Conservation (phyloP, 192 early-diverging fungal genomes). For the Coemansia sp. region DNA sequence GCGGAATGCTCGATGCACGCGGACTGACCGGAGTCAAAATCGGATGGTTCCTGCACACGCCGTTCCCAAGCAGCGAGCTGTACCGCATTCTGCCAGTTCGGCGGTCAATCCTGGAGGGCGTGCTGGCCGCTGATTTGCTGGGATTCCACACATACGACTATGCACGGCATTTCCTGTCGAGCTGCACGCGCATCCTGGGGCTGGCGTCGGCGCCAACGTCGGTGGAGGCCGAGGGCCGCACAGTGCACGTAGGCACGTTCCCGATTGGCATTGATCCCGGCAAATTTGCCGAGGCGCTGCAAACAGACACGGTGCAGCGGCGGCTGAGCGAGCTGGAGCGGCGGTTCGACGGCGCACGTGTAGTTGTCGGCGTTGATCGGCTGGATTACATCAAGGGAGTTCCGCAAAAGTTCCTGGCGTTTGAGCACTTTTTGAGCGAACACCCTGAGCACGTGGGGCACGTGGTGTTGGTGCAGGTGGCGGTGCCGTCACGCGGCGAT, state of each 20-base stretch:
- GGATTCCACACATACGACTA: constrained; percentile 99
- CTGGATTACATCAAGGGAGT: constrained; percentile 99
- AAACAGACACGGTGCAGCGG: constrained; percentile 63
- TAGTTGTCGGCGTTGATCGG: constrained; percentile 97
- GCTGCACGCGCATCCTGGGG: constrained; percentile 95
- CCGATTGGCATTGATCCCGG: constrained; percentile 98
- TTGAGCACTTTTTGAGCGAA: constrained; percentile 85
- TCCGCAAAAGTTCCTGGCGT: constrained; percentile 96
- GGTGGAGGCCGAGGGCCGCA: constrained; percentile 89
- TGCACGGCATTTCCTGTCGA: constrained; percentile 95
- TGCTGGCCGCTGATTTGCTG: constrained; percentile 87
- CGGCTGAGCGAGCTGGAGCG: constrained; percentile 80
- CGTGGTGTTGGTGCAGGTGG: constrained; percentile 95
- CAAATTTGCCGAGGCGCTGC: constrained; percentile 86
- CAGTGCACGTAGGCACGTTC: constrained; percentile 96
- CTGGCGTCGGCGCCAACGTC: constrained; percentile 90
- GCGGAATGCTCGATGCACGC: constrained; percentile 59
- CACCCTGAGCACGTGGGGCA: constrained; percentile 92
- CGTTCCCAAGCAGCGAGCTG: constrained; percentile 95
- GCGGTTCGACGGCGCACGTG: constrained; percentile 81
- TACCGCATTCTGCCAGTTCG: constrained; percentile 96
- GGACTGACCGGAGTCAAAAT: constrained; percentile 80
- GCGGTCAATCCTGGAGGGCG: constrained; percentile 88
- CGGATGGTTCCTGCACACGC: constrained; percentile 98
- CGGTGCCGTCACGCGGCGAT: constrained; percentile 96